Evolutionary conservation across 768 basidiomycete species (phyloP), one percentile per base, ranked within the genome.

Genomic region (Mycena albidolilacea): DNA sequence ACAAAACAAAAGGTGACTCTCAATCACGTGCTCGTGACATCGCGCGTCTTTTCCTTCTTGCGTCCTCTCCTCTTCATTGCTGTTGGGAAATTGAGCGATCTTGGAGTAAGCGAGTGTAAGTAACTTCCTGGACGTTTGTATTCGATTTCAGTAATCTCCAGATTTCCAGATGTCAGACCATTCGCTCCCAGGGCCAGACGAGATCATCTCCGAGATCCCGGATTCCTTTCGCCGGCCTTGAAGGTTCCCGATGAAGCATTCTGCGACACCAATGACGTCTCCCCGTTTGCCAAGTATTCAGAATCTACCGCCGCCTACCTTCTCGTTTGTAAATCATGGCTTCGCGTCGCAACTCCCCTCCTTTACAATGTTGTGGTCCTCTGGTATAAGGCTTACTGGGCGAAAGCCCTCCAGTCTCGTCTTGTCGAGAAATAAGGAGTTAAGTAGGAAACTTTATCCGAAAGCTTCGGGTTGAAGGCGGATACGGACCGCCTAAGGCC

Each of bases 351-450:
- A 14, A 80, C 77, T 0, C 78, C 78, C 1, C 71, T 79, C 8
- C 77, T 81, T 17, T 81, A 81, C 65, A 62, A 77, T 46, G 73
- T 75, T 5, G 77, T 79, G 15, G 64, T 79, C 15, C 60, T 79
- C 3, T 78, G 78, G 19, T 79, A 78, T 5, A 77, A 70, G 35
- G 77, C 78, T 10, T 77, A 79, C 23, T 23, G 23, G n/a, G 77
- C 79, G 2, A 73, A 78, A 35, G 78, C 80, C 1, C 77, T 82
- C 30, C 23, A 76, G 66, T 50, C 19, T 30, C 21, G 59, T 71
- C 8, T 64, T 80, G 3, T 38, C 64, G 2, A 19, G 48, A 50
- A 50, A 50, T 50, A 50, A 50, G 9, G 48, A 50, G 48, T 15
- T 50, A 50, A 23, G 23, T 23, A 23, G 48, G 48, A 19, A 4